A percentile compares a stretch with the other conserved stretches of the same genome.
Conservation (phyloP, 1,284 basidiomycete genomes). For the Sporisorium graminicola region DNA sequence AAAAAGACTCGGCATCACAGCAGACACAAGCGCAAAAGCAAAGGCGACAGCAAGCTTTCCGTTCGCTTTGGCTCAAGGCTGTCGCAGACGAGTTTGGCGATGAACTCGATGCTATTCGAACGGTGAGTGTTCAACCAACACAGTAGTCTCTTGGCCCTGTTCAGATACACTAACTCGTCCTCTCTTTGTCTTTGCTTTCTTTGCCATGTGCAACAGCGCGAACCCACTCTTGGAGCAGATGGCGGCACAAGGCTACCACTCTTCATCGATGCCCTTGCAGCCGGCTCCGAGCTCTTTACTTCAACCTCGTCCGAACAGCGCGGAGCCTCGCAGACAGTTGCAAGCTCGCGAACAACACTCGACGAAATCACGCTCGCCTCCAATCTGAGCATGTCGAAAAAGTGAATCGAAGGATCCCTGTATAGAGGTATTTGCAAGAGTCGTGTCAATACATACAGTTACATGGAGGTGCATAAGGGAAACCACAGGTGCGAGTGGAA, state of each 20-base stretch:
- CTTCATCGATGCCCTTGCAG: constrained; percentile 57
- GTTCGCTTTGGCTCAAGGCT: constrained; percentile 53
- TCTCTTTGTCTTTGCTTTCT: neutral
- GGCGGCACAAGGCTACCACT: constrained; percentile 54
- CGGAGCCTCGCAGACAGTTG: neutral
- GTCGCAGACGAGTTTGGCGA: constrained; percentile 61
- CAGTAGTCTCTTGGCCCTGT: neutral
- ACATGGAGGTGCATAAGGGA: neutral
- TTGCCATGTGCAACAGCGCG: constrained; percentile 15
- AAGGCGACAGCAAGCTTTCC: constrained; percentile 44
- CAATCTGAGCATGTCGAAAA: constrained; percentile 14
- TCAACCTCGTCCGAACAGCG: neutral
- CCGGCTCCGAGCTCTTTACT: constrained; percentile 49
- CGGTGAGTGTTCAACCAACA: constrained; percentile 13
- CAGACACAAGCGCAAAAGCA: constrained; percentile 24
- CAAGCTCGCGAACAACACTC: neutral
- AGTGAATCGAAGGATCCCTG: neutral
- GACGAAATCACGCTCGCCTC: constrained; percentile 22
- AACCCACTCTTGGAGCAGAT: constrained; percentile 50
- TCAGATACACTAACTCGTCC: constrained; percentile 2
- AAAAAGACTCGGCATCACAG: neutral
- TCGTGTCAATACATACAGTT: neutral
- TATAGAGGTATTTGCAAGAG: neutral
- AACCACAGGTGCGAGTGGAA: neutral
- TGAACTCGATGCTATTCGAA: constrained; percentile 56